A percentile compares a stretch with the other conserved stretches of the same genome.
phyloP scores from a whole-genome alignment of 352 stramenopile genomes.

The Phytopythium mirpurense region DNA sequence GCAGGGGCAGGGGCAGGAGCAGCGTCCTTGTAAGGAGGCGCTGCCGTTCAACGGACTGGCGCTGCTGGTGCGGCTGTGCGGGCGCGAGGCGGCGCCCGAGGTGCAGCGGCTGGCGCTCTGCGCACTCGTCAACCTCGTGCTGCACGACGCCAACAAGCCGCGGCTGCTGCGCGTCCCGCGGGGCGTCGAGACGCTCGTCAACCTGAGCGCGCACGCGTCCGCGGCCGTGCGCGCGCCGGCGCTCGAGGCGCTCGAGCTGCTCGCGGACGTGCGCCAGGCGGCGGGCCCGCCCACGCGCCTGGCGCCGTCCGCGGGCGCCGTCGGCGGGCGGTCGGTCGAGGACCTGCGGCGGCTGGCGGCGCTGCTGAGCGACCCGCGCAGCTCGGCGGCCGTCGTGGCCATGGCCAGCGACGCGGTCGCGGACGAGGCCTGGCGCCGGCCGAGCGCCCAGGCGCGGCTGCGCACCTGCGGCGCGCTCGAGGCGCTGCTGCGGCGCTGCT shows the following conservation, averaged over 20 bases:
- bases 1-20: no score
- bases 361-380: slow-evolving; percentile 47
- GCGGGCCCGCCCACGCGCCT: slow-evolving; percentile 33
- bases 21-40: no score
- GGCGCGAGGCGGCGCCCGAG: slow-evolving; percentile 12
- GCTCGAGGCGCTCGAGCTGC: slow-evolving; percentile 65
- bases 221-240: slow-evolving; percentile 61
- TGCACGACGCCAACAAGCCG: slow-evolving; percentile 83
- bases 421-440: slow-evolving; percentile 66
- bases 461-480: slow-evolving; percentile 67
- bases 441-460: slow-evolving; percentile 49
- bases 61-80: slow-evolving; percentile 47
- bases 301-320: slow-evolving; percentile 14
- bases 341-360: slow-evolving; percentile 70
- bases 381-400: slow-evolving; percentile 44
- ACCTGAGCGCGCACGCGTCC: slow-evolving; percentile 58
- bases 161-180: slow-evolving; percentile 61
- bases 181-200: slow-evolving; percentile 76
- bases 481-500: slow-evolving; percentile 32
- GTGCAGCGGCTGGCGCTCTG: slow-evolving; percentile 67
- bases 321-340: slow-evolving; percentile 19
- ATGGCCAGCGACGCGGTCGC: slow-evolving; percentile 76
- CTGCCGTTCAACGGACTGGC: slow-evolving; percentile 30
- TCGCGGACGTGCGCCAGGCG: slow-evolving; percentile 59
- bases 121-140: slow-evolving; percentile 77